phyloP scores from a whole-genome alignment of 176 grass and related monocot genomes.

The Zea mays region DNA sequence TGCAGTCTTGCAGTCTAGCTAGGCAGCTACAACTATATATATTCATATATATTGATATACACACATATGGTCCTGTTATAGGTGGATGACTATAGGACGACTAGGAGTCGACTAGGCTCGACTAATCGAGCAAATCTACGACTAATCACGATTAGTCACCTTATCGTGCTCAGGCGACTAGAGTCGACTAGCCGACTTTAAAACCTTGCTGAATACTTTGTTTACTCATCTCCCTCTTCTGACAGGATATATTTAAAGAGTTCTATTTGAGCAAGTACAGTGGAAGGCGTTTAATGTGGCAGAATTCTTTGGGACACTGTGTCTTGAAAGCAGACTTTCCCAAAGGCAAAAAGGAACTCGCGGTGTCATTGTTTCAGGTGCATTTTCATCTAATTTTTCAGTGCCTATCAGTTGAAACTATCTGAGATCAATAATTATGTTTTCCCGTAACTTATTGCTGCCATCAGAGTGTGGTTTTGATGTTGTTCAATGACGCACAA shows the following conservation, averaged over 20 bases:
- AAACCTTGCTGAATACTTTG: constrained; percentile 16
- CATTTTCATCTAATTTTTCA: constrained; percentile 5
- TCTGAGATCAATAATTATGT: constrained; percentile 15
- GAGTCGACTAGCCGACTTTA: too few species aligned
- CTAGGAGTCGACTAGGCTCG: too few species aligned
- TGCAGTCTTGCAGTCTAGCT: too few species aligned
- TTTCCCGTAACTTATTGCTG: constrained; percentile 23
- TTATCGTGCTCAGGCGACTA: too few species aligned
- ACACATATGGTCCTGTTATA: too few species aligned
- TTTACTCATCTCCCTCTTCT: constrained; percentile 7
- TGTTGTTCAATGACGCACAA: constrained; percentile 95
- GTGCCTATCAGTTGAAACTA: constrained; percentile 28
- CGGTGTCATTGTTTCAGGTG: constrained; percentile 98
- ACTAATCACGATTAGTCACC: too few species aligned
- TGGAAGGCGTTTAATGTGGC: constrained; percentile 98
- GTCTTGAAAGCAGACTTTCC: constrained; percentile 96
- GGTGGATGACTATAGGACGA: too few species aligned
- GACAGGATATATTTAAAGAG: constrained; percentile 99
- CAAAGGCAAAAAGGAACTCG: constrained; percentile 98
- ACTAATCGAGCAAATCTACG: too few species aligned
- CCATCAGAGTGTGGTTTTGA: constrained; percentile 86
- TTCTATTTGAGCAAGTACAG: constrained; percentile 99
- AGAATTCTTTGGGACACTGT: constrained; percentile 98
- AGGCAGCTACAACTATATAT: too few species aligned
- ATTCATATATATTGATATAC: too few species aligned